These are phyloP conservation scores for Durio zibethinus DNA, from an alignment of 345 rosid species.

Conservation along the genomic window DNA sequence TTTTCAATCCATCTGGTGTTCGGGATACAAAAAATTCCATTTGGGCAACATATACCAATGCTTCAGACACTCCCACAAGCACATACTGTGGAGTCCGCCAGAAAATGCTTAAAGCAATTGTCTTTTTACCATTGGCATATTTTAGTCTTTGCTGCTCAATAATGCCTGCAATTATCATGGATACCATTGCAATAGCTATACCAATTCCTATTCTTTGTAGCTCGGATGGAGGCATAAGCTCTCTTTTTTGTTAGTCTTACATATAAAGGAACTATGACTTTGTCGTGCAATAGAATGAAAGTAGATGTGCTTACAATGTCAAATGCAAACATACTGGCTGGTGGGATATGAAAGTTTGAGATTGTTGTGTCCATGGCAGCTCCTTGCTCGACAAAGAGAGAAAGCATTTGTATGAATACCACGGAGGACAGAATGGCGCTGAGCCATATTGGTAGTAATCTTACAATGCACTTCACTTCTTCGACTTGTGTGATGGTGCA, in stretches of 20 bases:
- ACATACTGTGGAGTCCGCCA: slow-evolving; percentile 41
- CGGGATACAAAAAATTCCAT: slow-evolving; percentile 36
- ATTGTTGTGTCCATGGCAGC: slow-evolving; percentile 36
- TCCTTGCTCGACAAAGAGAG: slow-evolving; percentile 42
- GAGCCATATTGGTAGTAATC: slow-evolving; percentile 37
- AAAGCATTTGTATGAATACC: slow-evolving; percentile 29
- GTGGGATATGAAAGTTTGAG: slow-evolving; percentile 34
- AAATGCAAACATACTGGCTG: slow-evolving; percentile 40
- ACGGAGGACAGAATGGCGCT: slow-evolving; percentile 31
- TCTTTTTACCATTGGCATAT: slow-evolving; percentile 19
- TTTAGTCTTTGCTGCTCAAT: slow-evolving; percentile 32
- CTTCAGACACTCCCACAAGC: slow-evolving; percentile 37
- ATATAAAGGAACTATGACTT: slow-evolving; percentile 25
- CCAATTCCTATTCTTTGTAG: slow-evolving; percentile 34
- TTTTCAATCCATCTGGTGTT: slow-evolving; percentile 35
- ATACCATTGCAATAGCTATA: slow-evolving; percentile 21
- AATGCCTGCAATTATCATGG: slow-evolving; percentile 31
- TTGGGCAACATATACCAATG: slow-evolving; percentile 31
- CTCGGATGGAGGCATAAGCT: slow-evolving; percentile 26
- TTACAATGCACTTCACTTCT: slow-evolving; percentile 41
- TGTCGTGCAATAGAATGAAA: slow-evolving; percentile 32
- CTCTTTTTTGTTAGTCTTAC: slow-evolving; percentile 21
- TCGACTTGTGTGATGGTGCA: slow-evolving; percentile 43
- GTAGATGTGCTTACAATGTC: slow-evolving; percentile 28
- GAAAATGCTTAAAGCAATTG: slow-evolving; percentile 31